phyloP scores from a whole-genome alignment of 2,329 filamentous ascomycete genomes.

The Trichoderma breve region DNA sequence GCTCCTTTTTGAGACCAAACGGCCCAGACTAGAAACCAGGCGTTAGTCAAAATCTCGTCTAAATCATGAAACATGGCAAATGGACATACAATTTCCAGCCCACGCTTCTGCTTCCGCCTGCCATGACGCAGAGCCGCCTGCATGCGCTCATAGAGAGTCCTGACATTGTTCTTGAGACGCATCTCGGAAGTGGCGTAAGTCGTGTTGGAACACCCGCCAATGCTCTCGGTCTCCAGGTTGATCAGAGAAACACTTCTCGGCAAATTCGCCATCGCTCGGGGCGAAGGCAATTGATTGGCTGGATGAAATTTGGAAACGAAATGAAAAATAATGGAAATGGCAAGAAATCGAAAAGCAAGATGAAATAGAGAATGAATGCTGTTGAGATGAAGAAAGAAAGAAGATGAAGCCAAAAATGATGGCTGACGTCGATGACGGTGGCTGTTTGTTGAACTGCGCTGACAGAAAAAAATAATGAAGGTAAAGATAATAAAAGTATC shows the following conservation, averaged over 20 bases:
- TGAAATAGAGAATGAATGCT: not conserved
- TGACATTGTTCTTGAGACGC: slow-evolving; percentile 43
- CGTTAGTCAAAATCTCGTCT: slow-evolving; percentile 25
- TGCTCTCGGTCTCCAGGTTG: slow-evolving; percentile 20
- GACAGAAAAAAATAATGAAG: not conserved
- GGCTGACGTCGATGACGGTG: not conserved
- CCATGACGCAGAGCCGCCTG: slow-evolving; percentile 39
- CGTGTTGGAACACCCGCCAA: slow-evolving; percentile 14
- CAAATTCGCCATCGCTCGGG: slow-evolving; percentile 13
- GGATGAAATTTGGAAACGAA: not conserved
- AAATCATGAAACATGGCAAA: not conserved
- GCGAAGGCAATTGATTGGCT: not conserved
- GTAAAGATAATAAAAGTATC: not conserved
- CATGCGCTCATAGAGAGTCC: slow-evolving; percentile 44
- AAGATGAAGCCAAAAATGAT: not conserved
- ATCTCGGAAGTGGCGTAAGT: slow-evolving; percentile 24
- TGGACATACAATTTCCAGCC: slow-evolving; percentile 47
- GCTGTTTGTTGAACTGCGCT: not conserved
- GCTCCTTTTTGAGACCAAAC: slow-evolving; percentile 57
- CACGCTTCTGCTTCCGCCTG: slow-evolving; percentile 41
- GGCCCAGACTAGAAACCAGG: slow-evolving; percentile 51
- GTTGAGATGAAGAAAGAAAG: not conserved
- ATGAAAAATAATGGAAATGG: not conserved
- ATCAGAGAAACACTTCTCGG: not conserved
- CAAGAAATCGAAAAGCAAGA: not conserved